Evolutionary conservation across 2,329 filamentous ascomycete species (phyloP), one percentile per base, ranked within the genome.

Genomic region (Tolypocladium endophyticum): DNA sequence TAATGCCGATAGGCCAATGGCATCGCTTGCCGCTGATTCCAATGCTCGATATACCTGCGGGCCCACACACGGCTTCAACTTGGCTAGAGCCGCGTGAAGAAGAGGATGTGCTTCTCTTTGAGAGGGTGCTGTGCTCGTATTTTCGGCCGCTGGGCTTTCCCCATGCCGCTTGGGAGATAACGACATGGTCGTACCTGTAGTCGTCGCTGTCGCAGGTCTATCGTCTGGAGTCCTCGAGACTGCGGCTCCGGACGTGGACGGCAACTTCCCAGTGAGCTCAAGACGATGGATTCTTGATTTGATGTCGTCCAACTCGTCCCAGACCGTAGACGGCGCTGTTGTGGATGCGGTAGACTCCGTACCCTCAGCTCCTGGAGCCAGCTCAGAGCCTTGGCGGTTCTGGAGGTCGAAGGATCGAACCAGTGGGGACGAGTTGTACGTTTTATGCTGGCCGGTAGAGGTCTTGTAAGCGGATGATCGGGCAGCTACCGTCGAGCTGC

Each of bases 261-360:
- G 92, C 39, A 94, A 77, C 73, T 95, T 96, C 61, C 92, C 92
- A 2, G 90, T 95, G 65, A 95, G 75, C 72, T 97, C 94, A 12
- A 99, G 82, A 61, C 91, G 89, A 66, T 90, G 87, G 66, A 99
- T 96, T 36, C 94, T 86, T 47, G 90, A 94, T 72, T 97, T 97
- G 55, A 99, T 77, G 64, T 97, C 94, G 67, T 97, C 94, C 35
- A 99, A 77, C 73, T 99, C 94, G 70, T 97, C 94, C 94, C 94
- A 99, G 3, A 99, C 90, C 0, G 92, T 97, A 2, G 92, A 95
- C 16, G 92, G 90, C 1, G 90, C 91, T 1, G 88, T 92, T 0
- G 90, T 94, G 0, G 94, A 97, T 39, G 89, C 81, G 0, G 89
- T 93, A 0, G 94, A 97, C 67, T 94, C 91, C 0, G 91, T 92